These are phyloP conservation scores for Scedosporium apiospermum DNA, from an alignment of 2,329 filamentous ascomycete genomes.

Conservation along the genomic window DNA sequence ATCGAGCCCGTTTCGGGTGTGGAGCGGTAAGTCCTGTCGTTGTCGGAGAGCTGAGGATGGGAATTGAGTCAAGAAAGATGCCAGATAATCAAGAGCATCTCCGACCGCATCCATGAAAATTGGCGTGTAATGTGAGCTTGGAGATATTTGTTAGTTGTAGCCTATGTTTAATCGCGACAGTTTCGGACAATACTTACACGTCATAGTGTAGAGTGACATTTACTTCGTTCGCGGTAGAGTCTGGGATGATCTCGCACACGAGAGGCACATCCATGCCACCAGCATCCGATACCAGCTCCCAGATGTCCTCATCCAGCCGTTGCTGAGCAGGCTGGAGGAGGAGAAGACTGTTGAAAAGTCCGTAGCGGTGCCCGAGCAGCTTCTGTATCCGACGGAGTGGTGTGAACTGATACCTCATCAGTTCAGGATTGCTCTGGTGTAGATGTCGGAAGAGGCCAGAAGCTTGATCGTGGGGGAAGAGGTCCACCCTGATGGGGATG, in stretches of 20 bases:
- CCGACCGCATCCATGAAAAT: conserved; percentile 12
- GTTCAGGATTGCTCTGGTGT: conserved; percentile 50
- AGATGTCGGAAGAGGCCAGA: conserved; percentile 48
- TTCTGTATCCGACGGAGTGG: conserved; percentile 63
- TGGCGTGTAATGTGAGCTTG: background rate
- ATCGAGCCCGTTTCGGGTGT: background rate
- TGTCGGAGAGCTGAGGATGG: conserved; percentile 2
- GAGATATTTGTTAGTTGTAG: background rate
- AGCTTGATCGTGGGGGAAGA: conserved; percentile 38
- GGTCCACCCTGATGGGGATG: conserved; percentile 56
- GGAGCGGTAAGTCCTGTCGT: background rate
- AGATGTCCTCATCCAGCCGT: conserved; percentile 44
- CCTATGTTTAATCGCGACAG: conserved; percentile 11
- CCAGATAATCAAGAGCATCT: conserved; percentile 20
- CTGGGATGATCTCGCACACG: conserved; percentile 64
- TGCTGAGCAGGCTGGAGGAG: conserved; percentile 62
- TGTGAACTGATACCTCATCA: conserved; percentile 63
- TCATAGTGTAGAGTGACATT: conserved; percentile 55
- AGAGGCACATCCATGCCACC: conserved; percentile 66
- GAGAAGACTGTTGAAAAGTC: conserved; percentile 71
- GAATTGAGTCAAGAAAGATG: conserved; percentile 1
- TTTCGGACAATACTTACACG: conserved; percentile 25
- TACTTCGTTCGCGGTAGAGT: conserved; percentile 39
- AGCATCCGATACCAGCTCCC: conserved; percentile 46
- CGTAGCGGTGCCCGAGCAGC: conserved; percentile 29